Conservation (phyloP, 306 rosid genomes). For the Trifolium repens region DNA sequence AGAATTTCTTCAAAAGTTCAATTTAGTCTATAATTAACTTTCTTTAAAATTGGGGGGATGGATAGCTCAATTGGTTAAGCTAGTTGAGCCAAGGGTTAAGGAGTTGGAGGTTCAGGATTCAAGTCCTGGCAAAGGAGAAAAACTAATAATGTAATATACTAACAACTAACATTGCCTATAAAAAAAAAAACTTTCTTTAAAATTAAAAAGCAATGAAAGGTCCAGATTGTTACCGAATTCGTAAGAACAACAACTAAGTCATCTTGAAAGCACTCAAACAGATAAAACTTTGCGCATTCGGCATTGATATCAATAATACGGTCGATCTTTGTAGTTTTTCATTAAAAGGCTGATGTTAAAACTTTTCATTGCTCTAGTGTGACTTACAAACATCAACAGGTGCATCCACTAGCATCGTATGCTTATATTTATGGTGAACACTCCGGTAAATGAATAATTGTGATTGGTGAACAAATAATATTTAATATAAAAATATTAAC, state of each 20-base stretch:
- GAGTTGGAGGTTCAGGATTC: too few relatives aligned
- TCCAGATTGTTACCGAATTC: conserved; percentile 63
- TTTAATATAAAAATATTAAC: too few relatives aligned
- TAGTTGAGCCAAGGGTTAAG: too few relatives aligned
- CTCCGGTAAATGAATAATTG: too few relatives aligned
- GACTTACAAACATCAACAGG: conserved; percentile 87
- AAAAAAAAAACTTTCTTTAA: not conserved
- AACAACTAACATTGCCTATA: too few relatives aligned
- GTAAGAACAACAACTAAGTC: conserved; percentile 75
- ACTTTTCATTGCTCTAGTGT: conserved; percentile 17
- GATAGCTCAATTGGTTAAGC: too few relatives aligned
- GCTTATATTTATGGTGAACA: too few relatives aligned
- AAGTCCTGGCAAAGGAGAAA: too few relatives aligned
- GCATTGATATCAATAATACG: conserved; percentile 18
- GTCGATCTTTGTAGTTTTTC: conserved; percentile 25
- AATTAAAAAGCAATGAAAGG: not conserved
- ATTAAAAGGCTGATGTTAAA: conserved; percentile 28
- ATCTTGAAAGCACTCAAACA: conserved; percentile 88
- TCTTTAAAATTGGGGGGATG: not conserved
- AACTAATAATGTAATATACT: too few relatives aligned
- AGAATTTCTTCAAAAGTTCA: conserved; percentile 37
- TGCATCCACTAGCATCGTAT: conserved; percentile 79
- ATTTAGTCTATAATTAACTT: conserved; percentile 14
- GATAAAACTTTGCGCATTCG: conserved; percentile 42
- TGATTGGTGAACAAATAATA: too few relatives aligned